A percentile compares a stretch with the other conserved stretches of the same genome.
These are phyloP conservation scores for Pontederia paniculata DNA, from an alignment of 176 grass and related monocot genomes.

Conservation along the genomic window DNA sequence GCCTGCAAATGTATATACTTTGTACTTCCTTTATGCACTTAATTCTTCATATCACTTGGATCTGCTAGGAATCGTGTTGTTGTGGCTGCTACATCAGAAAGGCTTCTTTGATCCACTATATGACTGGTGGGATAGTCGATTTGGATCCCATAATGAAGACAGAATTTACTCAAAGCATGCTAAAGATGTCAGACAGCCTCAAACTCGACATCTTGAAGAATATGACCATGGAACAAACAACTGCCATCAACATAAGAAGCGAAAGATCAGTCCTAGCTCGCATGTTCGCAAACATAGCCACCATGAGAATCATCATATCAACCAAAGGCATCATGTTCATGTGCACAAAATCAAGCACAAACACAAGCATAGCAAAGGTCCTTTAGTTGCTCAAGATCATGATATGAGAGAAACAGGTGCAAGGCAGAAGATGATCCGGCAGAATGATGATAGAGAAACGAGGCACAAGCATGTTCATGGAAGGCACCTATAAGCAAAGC, in stretches of 20 bases:
- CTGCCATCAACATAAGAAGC: constrained; percentile 7
- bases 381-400: background rate
- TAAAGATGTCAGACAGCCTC: constrained; percentile 6
- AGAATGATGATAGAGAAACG: background rate
- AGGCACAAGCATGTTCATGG: constrained; percentile 9
- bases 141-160: constrained; percentile 12
- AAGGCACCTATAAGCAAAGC: background rate
- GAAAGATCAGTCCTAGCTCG: constrained; percentile 6
- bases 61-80: constrained; percentile 28
- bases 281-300: constrained; percentile 21
- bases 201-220: constrained; percentile 5
- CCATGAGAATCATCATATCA: constrained; percentile 4
- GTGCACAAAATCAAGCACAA: constrained; percentile 5
- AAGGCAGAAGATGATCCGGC: background rate
- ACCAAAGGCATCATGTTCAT: constrained; percentile 2
- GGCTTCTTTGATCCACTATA: constrained; percentile 62
- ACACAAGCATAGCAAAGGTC: constrained; percentile 6
- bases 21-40: background rate
- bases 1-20: background rate
- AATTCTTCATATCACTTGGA: background rate
- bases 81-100: constrained; percentile 65
- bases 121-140: constrained; percentile 46
- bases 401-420: background rate
- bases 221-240: background rate
- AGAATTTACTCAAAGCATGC: constrained; percentile 7